phyloP scores from a whole-genome alignment of 164 flowering plant species.

The Taxillus chinensis region DNA sequence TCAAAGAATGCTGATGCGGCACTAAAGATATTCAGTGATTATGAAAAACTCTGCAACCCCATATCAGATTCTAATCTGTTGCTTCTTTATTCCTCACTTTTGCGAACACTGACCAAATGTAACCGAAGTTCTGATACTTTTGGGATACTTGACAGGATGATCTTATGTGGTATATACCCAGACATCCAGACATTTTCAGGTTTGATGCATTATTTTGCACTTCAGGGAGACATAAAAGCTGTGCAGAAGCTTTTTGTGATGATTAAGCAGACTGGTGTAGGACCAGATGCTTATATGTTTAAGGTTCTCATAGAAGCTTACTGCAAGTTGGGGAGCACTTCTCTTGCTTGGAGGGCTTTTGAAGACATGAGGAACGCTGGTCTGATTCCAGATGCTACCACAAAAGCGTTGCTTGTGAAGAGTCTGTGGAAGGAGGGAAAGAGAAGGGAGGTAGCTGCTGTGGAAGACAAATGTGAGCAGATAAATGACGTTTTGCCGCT shows the following conservation, averaged over 20 bases:
- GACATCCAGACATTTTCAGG: conserved; percentile 80
- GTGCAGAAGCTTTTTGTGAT: conserved; percentile 70
- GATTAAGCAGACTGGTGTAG: conserved; percentile 61
- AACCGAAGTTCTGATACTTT: conserved; percentile 40
- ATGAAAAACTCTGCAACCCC: conserved; percentile 34
- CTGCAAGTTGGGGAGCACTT: conserved; percentile 61
- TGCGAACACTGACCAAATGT: conserved; percentile 71
- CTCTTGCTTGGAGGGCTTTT: conserved; percentile 68
- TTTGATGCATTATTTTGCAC: conserved; percentile 77
- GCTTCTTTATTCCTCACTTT: conserved; percentile 69
- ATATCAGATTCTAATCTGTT: conserved; percentile 35
- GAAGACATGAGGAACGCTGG: conserved; percentile 61
- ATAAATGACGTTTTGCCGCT: conserved; percentile 33
- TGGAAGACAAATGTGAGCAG: conserved; percentile 56
- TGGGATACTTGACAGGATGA: conserved; percentile 68
- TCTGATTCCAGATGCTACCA: conserved; percentile 56
- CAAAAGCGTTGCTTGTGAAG: conserved; percentile 71
- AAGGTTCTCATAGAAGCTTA: conserved; percentile 60
- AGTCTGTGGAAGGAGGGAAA: conserved; percentile 92
- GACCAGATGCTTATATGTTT: conserved; percentile 73
- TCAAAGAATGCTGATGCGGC: conserved; percentile 81
- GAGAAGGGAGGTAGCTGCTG: conserved; percentile 73
- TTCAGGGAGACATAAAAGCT: conserved; percentile 53
- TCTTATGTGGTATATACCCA: conserved; percentile 42
- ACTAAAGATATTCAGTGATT: conserved; percentile 48